Base-by-base conservation (phyloP, 257 asterid species). In the Nemophila menziesii region DNA sequence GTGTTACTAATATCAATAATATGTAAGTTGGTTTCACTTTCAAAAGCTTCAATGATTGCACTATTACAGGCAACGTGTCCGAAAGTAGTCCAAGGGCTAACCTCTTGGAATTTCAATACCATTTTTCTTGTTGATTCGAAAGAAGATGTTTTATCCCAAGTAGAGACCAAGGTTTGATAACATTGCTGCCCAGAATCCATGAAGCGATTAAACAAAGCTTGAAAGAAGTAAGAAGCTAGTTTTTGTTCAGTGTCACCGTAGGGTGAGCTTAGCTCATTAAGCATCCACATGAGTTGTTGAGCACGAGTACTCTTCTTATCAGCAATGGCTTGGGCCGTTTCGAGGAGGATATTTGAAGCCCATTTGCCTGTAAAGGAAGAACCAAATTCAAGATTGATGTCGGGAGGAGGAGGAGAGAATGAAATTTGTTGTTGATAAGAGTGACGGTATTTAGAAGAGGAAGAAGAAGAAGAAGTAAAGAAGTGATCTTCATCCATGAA, bases 41-140 rank as follows among this genome's bases (percentile, higher is more conserved):
- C 97, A 17, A 80, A 52, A 42, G 95, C 92, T 20, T 89, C 97
- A 61, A 84, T 43, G 26, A 80, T 76, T 7, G 97, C 95, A 1
- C 97, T 95, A 29, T 89, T 89, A 12, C 90, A 78, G 9, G 94
- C 93, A 19, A 78, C 94, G 41, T 89, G 97, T 36, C 97, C 97
- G 58, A 89, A 89, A 15, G 90, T 89, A 20, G 80, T 75, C 97
- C 97, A 89, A 4, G 95, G 97, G 82, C 95, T 89, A 16, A 63
- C 90, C 40, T 89, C 97, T 36, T 89, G 97, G 45, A 89, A 89
- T 29, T 70, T 75, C 3, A 89, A 69, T 10, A 80, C 76, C 56
- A 84, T 38, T 11, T 52, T 66, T 22, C 90, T 41, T 0, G 74
- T 52, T 2, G 84, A 75, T 42, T 84, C 94, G 20, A 89, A 89